Percentiles rank a stretch among this genome's conserved stretches.
phyloP scores from a whole-genome alignment of 148 eudicot species.

The Polygonum maritimum region DNA sequence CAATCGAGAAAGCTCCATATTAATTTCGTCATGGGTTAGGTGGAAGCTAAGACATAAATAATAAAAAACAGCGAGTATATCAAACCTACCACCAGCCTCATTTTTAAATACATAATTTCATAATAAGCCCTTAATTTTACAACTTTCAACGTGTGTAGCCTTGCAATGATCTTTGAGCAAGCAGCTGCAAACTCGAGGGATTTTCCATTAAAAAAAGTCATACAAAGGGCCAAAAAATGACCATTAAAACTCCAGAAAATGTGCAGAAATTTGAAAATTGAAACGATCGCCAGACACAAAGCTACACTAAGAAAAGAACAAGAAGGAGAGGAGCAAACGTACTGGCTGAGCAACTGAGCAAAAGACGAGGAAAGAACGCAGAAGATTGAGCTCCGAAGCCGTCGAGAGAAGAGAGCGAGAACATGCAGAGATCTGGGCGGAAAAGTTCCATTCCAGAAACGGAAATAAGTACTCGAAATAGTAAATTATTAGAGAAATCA shows the following conservation, averaged over 20 bases:
- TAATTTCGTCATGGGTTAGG: background rate
- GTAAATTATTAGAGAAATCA: background rate
- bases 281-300: background rate
- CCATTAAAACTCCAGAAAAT: background rate
- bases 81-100: background rate
- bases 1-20: background rate
- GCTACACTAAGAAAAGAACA: background rate
- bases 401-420: constrained; percentile 1
- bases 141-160: background rate
- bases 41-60: background rate
- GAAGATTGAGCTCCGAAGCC: background rate
- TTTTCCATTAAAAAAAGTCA: background rate
- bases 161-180: background rate
- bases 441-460: background rate
- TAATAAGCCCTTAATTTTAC: background rate
- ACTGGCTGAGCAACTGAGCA: background rate
- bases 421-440: constrained; percentile 6
- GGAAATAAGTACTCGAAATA: background rate
- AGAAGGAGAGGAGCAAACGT: background rate
- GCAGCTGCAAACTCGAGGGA: background rate
- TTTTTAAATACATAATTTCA: background rate
- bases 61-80: background rate
- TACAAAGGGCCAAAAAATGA: background rate
- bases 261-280: background rate
- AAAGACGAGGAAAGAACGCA: background rate